A percentile compares a stretch with the other conserved stretches of the same genome.
These are phyloP conservation scores for Kodamaea sagamina DNA, from an alignment of 805 yeast species.

Conservation along the genomic window DNA sequence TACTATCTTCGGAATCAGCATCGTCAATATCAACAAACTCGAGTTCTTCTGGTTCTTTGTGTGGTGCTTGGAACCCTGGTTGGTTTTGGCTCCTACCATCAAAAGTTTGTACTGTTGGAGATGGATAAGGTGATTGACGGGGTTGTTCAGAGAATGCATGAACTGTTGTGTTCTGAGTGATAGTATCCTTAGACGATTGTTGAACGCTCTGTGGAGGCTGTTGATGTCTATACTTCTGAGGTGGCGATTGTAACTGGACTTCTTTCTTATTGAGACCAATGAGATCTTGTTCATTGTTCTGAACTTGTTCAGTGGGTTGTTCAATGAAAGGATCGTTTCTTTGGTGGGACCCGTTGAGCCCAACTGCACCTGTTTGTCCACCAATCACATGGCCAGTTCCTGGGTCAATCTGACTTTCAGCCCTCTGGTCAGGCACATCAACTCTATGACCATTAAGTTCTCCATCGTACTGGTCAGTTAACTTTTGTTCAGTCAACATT, in stretches of 20 bases:
- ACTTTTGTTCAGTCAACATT: background rate
- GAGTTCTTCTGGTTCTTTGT: background rate
- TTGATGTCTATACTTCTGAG: conserved; percentile 13
- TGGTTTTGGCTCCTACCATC: conserved; percentile 1
- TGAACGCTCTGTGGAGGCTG: conserved; percentile 1
- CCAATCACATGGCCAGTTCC: no score
- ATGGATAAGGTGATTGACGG: conserved; percentile 10
- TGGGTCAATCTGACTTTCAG: background rate
- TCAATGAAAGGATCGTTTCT: conserved; percentile 1
- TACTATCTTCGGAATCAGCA: conserved; percentile 10
- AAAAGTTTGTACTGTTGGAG: conserved; percentile 11
- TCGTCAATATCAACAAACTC: conserved; percentile 12
- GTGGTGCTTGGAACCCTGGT: conserved; percentile 1
- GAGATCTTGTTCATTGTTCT: background rate
- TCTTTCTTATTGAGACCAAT: background rate
- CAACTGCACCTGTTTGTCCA: no score
- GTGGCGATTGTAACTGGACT: conserved; percentile 9
- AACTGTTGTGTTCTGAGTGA: background rate
- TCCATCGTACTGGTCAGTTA: background rate
- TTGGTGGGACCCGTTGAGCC: no score
- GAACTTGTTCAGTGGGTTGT: background rate
- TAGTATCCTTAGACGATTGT: conserved; percentile 2
- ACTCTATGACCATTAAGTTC: conserved; percentile 2
- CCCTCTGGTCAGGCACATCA: background rate
- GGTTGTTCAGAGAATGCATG: conserved; percentile 4